Evolutionary conservation across 2,329 filamentous ascomycete species (phyloP).

Genomic region (Epichloe uncinata): DNA sequence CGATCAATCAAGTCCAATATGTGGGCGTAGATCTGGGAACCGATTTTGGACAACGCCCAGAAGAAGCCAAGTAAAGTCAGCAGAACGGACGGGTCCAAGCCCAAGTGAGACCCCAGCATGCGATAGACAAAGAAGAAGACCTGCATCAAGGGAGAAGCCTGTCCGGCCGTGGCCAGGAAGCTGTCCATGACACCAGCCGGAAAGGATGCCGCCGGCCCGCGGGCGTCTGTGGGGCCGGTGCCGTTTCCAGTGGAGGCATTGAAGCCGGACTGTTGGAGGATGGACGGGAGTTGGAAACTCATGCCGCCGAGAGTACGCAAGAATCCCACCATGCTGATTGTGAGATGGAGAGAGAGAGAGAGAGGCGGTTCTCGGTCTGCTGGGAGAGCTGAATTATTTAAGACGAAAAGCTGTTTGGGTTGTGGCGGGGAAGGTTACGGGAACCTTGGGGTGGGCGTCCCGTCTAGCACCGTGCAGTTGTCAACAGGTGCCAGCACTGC

Average conservation of each 20-base stretch:
- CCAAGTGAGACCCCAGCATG: constrained; percentile 29
- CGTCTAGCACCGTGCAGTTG: no score
- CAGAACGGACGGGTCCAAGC: constrained; percentile 34
- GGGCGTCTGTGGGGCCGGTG: not conserved
- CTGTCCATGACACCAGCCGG: constrained; percentile 26
- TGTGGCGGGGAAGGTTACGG: no score
- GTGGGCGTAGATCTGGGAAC: constrained; percentile 21
- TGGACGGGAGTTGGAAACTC: constrained; percentile 12
- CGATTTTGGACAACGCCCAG: constrained; percentile 31
- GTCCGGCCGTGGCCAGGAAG: constrained; percentile 31
- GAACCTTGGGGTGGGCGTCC: no score
- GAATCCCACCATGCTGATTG: not conserved
- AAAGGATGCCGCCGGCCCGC: constrained; percentile 7
- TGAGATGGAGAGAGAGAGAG: not conserved
- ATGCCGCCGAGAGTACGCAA: constrained; percentile 17
- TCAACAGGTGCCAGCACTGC: no score
- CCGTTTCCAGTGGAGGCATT: constrained; percentile 12
- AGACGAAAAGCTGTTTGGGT: no score
- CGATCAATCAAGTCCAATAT: constrained; percentile 24
- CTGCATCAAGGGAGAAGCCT: constrained; percentile 27
- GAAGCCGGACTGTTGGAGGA: constrained; percentile 11
- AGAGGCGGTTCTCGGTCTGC: no score
- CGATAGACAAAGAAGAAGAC: constrained; percentile 32
- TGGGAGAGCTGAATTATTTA: no score
- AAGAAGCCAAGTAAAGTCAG: constrained; percentile 31